Conservation (phyloP, 176 grass and related monocot genomes). For the Chloris gayana region DNA sequence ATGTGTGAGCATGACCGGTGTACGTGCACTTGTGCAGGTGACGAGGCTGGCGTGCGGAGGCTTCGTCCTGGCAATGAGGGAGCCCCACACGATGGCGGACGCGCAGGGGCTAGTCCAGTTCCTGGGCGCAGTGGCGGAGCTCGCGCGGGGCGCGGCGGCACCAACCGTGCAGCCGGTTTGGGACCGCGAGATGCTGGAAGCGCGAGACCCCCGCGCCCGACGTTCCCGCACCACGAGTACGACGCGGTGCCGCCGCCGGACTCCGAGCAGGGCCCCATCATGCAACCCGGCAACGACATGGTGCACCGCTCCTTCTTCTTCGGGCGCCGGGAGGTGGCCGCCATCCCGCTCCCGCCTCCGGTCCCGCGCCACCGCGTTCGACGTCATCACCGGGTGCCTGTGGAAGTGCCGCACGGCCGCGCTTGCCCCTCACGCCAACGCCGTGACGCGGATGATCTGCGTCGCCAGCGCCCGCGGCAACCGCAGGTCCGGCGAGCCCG, state of each 20-base stretch:
- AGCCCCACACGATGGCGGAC: neutral
- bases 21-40: no score
- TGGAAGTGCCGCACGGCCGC: slow-evolving; percentile 80
- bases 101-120: neutral
- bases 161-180: neutral
- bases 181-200: neutral
- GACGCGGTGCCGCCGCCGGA: neutral
- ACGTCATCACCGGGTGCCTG: slow-evolving; percentile 68
- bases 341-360: slow-evolving; percentile 30
- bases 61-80: neutral
- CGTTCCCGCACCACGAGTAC: neutral
- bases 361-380: slow-evolving; percentile 67
- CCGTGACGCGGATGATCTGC: slow-evolving; percentile 82
- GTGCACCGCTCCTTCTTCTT: slow-evolving; percentile 1
- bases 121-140: neutral
- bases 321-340: neutral
- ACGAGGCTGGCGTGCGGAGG: neutral
- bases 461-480: slow-evolving; percentile 61
- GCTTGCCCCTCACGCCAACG: slow-evolving; percentile 51
- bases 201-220: neutral
- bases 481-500: slow-evolving; percentile 34
- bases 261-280: neutral
- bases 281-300: neutral
- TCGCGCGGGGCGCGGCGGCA: neutral
- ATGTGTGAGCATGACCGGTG: no score